Percentiles rank a stretch among this genome's conserved stretches.
These are phyloP conservation scores for Hawksworthiomyces lignivorus DNA, from an alignment of 2,329 filamentous ascomycete genomes.

Conservation along the genomic window DNA sequence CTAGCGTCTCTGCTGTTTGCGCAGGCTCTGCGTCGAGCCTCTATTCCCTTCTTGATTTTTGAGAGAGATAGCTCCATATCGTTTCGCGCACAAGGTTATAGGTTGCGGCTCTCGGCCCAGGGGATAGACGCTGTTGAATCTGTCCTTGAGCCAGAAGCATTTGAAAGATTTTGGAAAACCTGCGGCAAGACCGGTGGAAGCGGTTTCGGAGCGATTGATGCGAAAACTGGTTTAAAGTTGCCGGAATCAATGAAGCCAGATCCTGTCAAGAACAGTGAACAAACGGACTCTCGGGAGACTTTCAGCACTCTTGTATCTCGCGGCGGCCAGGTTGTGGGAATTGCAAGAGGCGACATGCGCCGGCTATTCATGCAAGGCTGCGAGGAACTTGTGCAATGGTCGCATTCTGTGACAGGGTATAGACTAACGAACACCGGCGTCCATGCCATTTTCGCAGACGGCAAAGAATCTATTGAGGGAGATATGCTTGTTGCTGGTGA, in stretches of 20 bases:
- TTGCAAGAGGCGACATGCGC: constrained; percentile 57
- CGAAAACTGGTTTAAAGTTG: constrained; percentile 1
- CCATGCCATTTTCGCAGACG: constrained; percentile 46
- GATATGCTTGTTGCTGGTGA: constrained; percentile 53
- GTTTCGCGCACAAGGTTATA: constrained; percentile 56
- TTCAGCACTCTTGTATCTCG: constrained; percentile 35
- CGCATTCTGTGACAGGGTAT: constrained; percentile 48
- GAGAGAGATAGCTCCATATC: constrained; percentile 43
- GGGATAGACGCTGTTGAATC: constrained; percentile 54
- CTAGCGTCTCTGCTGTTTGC: constrained; percentile 36
- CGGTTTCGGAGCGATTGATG: constrained; percentile 30
- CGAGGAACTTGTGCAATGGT: constrained; percentile 48
- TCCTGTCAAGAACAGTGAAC: constrained; percentile 37
- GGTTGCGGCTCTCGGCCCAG: constrained; percentile 48
- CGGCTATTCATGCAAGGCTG: constrained; percentile 48
- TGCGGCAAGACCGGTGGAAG: constrained; percentile 48
- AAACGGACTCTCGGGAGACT: constrained; percentile 17
- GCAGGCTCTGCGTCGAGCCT: constrained; percentile 31
- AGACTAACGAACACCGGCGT: constrained; percentile 49
- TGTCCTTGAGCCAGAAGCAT: constrained; percentile 41
- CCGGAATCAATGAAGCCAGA: constrained; percentile 38
- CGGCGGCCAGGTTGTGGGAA: constrained; percentile 52
- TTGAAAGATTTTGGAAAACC: constrained; percentile 47
- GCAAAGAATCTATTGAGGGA: constrained; percentile 49
- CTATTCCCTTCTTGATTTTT: constrained; percentile 46